Evolutionary conservation across 305 asterid genomes (phyloP).

Genomic region (Fraxinus nigra): DNA sequence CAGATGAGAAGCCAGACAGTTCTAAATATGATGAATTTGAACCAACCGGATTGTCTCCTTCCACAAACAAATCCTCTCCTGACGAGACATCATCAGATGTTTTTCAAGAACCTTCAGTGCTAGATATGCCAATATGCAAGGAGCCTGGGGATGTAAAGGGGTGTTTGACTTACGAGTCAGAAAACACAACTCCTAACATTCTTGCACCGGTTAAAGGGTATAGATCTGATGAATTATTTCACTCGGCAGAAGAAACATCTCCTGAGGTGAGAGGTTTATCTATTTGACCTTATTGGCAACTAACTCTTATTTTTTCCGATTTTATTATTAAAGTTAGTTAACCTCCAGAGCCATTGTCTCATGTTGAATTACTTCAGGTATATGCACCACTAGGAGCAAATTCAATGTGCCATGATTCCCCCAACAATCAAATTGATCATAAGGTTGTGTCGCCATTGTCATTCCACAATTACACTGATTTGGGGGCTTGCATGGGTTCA

Average conservation of each 20-base stretch:
- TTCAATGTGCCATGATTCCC: constrained; percentile 25
- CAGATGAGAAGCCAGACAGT: constrained; percentile 43
- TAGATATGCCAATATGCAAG: constrained; percentile 30
- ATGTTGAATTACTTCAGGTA: constrained; percentile 17
- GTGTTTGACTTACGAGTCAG: constrained; percentile 33
- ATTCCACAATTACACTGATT: constrained; percentile 26
- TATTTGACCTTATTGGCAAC: constrained; percentile 2
- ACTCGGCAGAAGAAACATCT: constrained; percentile 35
- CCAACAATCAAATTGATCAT: constrained; percentile 31
- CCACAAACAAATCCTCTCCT: constrained; percentile 51
- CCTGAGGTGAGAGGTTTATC: constrained; percentile 39
- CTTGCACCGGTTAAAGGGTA: constrained; percentile 36
- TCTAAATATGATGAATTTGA: constrained; percentile 44
- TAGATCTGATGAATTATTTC: constrained; percentile 40
- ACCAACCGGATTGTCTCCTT: constrained; percentile 39
- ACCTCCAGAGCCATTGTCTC: constrained; percentile 8
- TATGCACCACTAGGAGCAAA: constrained; percentile 23
- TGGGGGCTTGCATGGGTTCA: constrained; percentile 45
- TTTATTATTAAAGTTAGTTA: constrained; percentile 9
- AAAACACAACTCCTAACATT: constrained; percentile 29
- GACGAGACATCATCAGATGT: constrained; percentile 50
- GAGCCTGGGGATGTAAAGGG: constrained; percentile 38
- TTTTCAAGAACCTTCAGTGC: constrained; percentile 40
- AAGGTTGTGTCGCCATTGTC: constrained; percentile 21
- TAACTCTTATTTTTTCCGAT: neutral